phyloP scores from a whole-genome alignment of 2,329 filamentous ascomycete species.

The Domatiomyces globalis region DNA sequence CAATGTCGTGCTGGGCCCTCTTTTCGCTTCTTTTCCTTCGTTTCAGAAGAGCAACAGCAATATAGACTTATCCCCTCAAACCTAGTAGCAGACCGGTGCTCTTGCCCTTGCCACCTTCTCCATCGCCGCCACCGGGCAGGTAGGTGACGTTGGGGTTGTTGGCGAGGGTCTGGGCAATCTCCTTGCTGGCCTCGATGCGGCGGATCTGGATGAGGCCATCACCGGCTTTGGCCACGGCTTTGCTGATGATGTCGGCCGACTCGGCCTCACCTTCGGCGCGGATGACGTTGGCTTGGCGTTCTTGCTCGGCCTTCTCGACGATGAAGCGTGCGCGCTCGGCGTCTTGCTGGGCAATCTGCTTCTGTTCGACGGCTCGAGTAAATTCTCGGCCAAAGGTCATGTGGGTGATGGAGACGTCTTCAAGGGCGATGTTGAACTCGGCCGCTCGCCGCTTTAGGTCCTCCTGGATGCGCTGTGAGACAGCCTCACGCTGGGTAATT shows the following conservation, averaged over 20 bases:
- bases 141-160: constrained; percentile 93
- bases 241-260: constrained; percentile 87
- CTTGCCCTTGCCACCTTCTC: constrained; percentile 43
- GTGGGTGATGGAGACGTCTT: constrained; percentile 98
- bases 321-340: constrained; percentile 95
- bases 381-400: constrained; percentile 99
- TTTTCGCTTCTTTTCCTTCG: not conserved
- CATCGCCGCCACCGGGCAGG: constrained; percentile 55
- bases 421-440: constrained; percentile 98
- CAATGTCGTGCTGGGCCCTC: too few relatives aligned
- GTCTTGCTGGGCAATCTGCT: constrained; percentile 99
- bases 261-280: constrained; percentile 95
- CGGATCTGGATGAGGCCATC: constrained; percentile 91
- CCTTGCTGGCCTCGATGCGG: constrained; percentile 90
- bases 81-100: constrained; percentile 54
- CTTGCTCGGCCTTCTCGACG: constrained; percentile 96
- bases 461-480: constrained; percentile 81
- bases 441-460: constrained; percentile 84
- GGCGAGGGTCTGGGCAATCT: constrained; percentile 83
- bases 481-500: constrained; percentile 96
- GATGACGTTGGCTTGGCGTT: constrained; percentile 96
- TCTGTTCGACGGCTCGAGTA: constrained; percentile 97
- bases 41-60: not conserved
- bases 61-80: constrained; percentile 23
- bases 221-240: constrained; percentile 81